These are phyloP conservation scores for Nakaseomyces glabratus DNA, from an alignment of 1,139 yeast species.

Conservation along the genomic window DNA sequence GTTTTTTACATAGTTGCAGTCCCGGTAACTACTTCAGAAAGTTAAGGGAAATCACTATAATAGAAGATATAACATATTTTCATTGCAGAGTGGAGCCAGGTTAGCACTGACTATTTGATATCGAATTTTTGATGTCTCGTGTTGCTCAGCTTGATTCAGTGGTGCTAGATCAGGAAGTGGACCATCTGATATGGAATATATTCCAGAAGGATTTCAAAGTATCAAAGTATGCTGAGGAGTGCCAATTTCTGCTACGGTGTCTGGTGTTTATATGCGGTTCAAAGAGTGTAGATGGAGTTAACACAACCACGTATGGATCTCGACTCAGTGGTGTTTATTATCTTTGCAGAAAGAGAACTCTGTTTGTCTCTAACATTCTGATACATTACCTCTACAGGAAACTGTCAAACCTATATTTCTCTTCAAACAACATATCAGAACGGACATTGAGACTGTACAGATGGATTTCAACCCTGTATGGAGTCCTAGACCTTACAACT, in stretches of 20 bases:
- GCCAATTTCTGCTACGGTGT: constrained; percentile 16
- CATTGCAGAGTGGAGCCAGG: no score
- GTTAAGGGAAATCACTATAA: no score
- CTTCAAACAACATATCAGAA: constrained; percentile 1
- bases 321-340: constrained; percentile 19
- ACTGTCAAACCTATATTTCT: constrained; percentile 11
- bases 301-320: constrained; percentile 23
- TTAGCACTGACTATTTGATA: no score
- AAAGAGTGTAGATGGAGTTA: constrained; percentile 3
- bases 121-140: constrained; percentile 13
- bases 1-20: no score
- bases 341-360: constrained; percentile 11
- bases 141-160: constrained; percentile 21
- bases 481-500: constrained; percentile 14
- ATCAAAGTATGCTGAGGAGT: constrained; percentile 14
- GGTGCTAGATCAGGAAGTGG: constrained; percentile 18
- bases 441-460: constrained; percentile 9
- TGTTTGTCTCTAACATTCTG: constrained; percentile 16
- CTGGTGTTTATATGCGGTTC: constrained; percentile 18
- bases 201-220: constrained; percentile 12
- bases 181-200: constrained; percentile 13
- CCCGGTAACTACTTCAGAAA: no score
- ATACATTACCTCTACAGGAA: constrained; percentile 12
- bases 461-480: constrained; percentile 10
- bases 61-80: no score